A percentile compares a stretch with the other conserved stretches of the same genome.
Conservation (phyloP, 371 early-diverging fungal genomes). For the Mucor racemosus region DNA sequence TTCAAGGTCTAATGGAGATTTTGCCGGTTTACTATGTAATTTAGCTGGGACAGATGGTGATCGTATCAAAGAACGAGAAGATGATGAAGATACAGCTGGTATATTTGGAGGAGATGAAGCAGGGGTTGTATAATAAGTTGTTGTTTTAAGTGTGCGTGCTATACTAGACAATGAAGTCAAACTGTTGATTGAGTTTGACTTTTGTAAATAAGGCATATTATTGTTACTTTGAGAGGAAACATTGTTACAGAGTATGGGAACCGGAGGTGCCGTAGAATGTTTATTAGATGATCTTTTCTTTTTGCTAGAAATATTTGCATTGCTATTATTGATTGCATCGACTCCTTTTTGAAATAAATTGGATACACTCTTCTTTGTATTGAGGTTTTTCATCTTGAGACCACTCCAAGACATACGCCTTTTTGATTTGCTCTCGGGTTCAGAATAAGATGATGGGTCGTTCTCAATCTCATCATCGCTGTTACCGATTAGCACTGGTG, state of each 20-base stretch:
- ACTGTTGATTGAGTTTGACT: conserved; percentile 40
- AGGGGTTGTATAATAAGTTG: conserved; percentile 25
- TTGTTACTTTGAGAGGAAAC: neutral
- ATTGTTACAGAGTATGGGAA: neutral
- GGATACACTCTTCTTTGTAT: conserved; percentile 26
- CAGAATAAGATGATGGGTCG: conserved; percentile 9
- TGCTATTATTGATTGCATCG: conserved; percentile 1
- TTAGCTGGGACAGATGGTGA: conserved; percentile 27
- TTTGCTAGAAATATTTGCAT: conserved; percentile 9
- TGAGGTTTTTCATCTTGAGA: conserved; percentile 19
- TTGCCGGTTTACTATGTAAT: neutral
- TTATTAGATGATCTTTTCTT: neutral
- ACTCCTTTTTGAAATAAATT: conserved; percentile 33
- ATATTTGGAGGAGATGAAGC: conserved; percentile 9
- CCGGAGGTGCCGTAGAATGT: neutral
- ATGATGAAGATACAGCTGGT: conserved; percentile 5
- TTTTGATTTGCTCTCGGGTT: conserved; percentile 19
- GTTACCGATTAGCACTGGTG: neutral
- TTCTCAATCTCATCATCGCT: conserved; percentile 5
- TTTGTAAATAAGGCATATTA: conserved; percentile 16
- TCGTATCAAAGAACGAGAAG: conserved; percentile 22
- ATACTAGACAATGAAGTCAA: conserved; percentile 40
- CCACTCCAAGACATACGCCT: conserved; percentile 32
- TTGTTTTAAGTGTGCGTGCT: conserved; percentile 39
- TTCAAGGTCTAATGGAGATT: conserved; percentile 29